Evolutionary conservation across 192 early-diverging fungal genomes (phyloP), one percentile per base, ranked within the genome.

Genomic region (Chytriomyces hyalinus): DNA sequence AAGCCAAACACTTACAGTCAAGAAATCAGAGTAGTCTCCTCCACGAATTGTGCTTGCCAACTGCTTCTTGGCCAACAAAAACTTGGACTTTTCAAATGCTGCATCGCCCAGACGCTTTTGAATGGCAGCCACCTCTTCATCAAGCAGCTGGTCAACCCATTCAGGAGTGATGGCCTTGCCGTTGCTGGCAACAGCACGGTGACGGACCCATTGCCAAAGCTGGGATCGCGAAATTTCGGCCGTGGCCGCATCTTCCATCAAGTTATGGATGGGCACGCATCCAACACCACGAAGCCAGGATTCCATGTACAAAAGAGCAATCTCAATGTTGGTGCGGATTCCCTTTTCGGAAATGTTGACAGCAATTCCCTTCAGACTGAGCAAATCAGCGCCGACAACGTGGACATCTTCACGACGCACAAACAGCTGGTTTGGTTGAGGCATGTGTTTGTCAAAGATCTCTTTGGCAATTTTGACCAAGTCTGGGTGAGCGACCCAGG

Each of bases 241-340:
- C 0, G 97, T 98, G 20, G 97, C 97, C 2, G 96, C 96, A 78
- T 98, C 97, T 86, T 98, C 97, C 97, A 98, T 97, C 57, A 98
- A 86, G 87, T 94, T 94, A 88, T 96, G 93, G 84, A 98, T 98
- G 62, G 97, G 97, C 20, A 98, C 97, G 81, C 97, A 98, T 47
- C 97, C 97, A 70, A 88, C 86, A 47, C 94, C 97, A 71, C 92
- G 90, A 70, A 98, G 90, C 97, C 97, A 98, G 62, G 95, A 91
- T 85, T 95, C 96, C 90, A 95, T 97, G 86, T 98, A 98, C 67
- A 91, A 85, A 46, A 98, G 86, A 43, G 94, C 93, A 24, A 98
- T 92, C 49, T 95, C 91, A 76, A 97, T 90, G 90, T 98, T 98
- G 83, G 86, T 89, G 75, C 95, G 94, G 75, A 98, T 90, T 70